A percentile compares a stretch with the other conserved stretches of the same genome.
Evolutionary conservation across 352 stramenopile species (phyloP).

Genomic region (Pythium guiyangense): DNA sequence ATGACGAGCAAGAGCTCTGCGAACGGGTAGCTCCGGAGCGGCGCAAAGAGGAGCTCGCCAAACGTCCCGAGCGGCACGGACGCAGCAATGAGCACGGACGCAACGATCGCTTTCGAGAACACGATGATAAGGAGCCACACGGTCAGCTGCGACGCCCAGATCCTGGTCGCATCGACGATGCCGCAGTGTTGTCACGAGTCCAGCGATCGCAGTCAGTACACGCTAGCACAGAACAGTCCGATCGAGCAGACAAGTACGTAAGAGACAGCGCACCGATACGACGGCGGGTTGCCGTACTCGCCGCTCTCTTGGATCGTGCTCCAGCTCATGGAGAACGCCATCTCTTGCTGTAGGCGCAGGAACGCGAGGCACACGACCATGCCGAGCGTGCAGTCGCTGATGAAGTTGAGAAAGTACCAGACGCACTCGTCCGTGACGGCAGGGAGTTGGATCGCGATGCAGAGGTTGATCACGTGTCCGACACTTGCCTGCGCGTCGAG

Average conservation of each 20-base stretch:
- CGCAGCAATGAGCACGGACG: constrained; percentile 58
- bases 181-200: background rate
- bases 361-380: constrained; percentile 76
- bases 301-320: constrained; percentile 69
- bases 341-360: constrained; percentile 67
- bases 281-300: constrained; percentile 70
- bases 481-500: constrained; percentile 29
- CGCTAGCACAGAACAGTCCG: background rate
- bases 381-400: constrained; percentile 76
- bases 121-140: constrained; percentile 75
- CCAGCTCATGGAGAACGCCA: constrained; percentile 72
- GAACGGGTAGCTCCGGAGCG: constrained; percentile 57
- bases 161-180: constrained; percentile 14
- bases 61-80: constrained; percentile 44
- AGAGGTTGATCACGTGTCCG: constrained; percentile 70
- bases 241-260: no score
- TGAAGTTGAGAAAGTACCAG: constrained; percentile 86
- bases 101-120: constrained; percentile 77
- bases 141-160: constrained; percentile 52
- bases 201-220: background rate
- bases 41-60: constrained; percentile 59
- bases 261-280: constrained; percentile 32
- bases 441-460: constrained; percentile 64
- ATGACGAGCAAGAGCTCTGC: constrained; percentile 73
- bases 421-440: constrained; percentile 81